Conservation (phyloP, 164 flowering plant genomes). For the Vitis riparia region DNA sequence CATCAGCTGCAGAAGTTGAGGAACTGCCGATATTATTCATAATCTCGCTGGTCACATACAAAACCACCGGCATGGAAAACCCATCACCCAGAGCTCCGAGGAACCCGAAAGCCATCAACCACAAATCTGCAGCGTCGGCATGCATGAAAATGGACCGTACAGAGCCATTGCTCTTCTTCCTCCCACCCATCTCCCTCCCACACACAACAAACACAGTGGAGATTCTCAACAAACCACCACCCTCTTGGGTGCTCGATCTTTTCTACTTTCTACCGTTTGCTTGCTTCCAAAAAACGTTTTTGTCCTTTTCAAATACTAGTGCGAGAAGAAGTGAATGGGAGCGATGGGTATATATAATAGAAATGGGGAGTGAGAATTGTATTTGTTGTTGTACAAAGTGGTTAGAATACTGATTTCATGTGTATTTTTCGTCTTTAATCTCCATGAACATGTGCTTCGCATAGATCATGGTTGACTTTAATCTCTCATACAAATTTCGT, state of each 20-base stretch:
- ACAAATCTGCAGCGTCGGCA: slow-evolving; percentile 43
- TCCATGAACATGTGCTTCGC: not conserved
- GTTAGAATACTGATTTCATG: not conserved
- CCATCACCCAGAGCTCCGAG: slow-evolving; percentile 66
- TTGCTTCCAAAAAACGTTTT: not conserved
- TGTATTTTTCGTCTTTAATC: not conserved
- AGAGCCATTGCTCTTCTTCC: slow-evolving; percentile 20
- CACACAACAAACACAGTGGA: not conserved
- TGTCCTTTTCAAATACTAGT: not conserved
- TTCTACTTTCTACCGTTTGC: too few species aligned
- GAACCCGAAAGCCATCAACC: slow-evolving; percentile 53
- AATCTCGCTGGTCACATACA: slow-evolving; percentile 39
- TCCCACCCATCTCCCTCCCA: not conserved
- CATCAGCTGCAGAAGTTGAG: slow-evolving; percentile 1
- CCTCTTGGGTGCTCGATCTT: not conserved
- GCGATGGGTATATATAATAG: not conserved
- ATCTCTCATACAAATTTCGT: not conserved
- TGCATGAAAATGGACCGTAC: slow-evolving; percentile 60
- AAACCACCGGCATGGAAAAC: slow-evolving; percentile 39
- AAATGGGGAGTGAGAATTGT: not conserved
- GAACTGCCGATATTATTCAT: slow-evolving; percentile 56
- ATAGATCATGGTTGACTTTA: slow-evolving; percentile 9
- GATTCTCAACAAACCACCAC: not conserved
- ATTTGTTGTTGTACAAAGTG: too few species aligned
- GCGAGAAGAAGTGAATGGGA: not conserved